phyloP scores from a whole-genome alignment of 768 basidiomycete genomes.

The Xerocomus potaroensis region DNA sequence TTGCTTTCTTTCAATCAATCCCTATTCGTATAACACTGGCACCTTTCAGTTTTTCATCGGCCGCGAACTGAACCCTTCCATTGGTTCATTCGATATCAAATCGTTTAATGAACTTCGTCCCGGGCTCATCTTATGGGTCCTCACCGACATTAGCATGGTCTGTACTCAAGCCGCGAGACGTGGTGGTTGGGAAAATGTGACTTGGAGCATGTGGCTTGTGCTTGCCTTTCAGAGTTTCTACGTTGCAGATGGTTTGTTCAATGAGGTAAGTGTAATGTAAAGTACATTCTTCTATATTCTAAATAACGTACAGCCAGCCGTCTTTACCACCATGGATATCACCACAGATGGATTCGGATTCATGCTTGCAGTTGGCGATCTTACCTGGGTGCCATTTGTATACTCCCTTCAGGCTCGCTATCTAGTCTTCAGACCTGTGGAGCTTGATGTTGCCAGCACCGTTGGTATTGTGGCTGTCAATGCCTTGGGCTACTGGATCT shows the following conservation, averaged over 20 bases:
- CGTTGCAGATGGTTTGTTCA: constrained; percentile 81
- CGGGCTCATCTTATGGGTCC: constrained; percentile 81
- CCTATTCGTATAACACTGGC: background rate
- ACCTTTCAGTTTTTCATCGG: constrained; percentile 79
- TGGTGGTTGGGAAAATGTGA: constrained; percentile 57
- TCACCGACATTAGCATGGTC: constrained; percentile 86
- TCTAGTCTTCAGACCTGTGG: constrained; percentile 83
- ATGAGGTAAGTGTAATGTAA: constrained; percentile 59
- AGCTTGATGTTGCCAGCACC: constrained; percentile 59
- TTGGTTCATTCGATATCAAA: constrained; percentile 74
- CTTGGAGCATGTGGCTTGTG: constrained; percentile 92
- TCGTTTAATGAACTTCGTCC: constrained; percentile 47
- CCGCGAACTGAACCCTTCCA: constrained; percentile 88
- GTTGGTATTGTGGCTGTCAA: constrained; percentile 61
- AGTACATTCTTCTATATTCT: background rate
- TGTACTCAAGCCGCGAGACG: constrained; percentile 86
- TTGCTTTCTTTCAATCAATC: background rate
- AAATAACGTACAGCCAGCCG: constrained; percentile 53
- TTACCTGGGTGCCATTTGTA: constrained; percentile 91
- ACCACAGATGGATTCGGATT: constrained; percentile 97
- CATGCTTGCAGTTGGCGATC: constrained; percentile 93
- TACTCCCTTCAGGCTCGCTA: constrained; percentile 94
- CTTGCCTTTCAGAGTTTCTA: constrained; percentile 84
- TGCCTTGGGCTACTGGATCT: constrained; percentile 82
- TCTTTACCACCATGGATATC: constrained; percentile 97